Percentiles rank a stretch among this genome's conserved stretches.
These are phyloP conservation scores for Sphaceloma murrayae DNA, from an alignment of 2,329 filamentous ascomycete genomes.

Conservation along the genomic window DNA sequence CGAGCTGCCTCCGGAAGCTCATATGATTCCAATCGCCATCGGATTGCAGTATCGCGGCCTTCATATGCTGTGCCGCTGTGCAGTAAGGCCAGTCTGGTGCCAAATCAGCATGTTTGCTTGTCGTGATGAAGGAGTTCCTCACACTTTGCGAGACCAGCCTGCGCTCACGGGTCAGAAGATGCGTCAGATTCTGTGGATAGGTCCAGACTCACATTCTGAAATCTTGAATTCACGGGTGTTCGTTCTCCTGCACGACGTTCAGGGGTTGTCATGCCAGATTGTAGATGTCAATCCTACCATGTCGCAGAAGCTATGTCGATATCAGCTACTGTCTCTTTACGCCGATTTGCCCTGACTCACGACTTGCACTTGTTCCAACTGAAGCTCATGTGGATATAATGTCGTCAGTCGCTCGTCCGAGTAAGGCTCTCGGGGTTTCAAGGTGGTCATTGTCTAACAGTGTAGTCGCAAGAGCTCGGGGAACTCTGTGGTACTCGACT, in stretches of 20 bases:
- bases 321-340: slow-evolving; percentile 1
- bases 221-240: slow-evolving; percentile 78
- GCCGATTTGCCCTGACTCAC: slow-evolving; percentile 33
- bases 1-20: slow-evolving; percentile 61
- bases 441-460: slow-evolving; percentile 57
- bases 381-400: slow-evolving; percentile 71
- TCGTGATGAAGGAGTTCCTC: slow-evolving; percentile 20
- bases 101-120: neutral
- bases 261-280: neutral
- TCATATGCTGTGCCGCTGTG: slow-evolving; percentile 61
- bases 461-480: too few species aligned
- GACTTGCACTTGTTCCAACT: slow-evolving; percentile 84
- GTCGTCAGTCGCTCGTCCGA: slow-evolving; percentile 65
- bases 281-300: slow-evolving; percentile 21
- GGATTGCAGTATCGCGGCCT: slow-evolving; percentile 48
- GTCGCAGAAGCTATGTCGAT: slow-evolving; percentile 23
- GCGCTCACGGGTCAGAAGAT: slow-evolving; percentile 6
- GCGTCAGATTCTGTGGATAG: slow-evolving; percentile 3
- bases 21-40: slow-evolving; percentile 50
- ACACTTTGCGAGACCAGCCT: slow-evolving; percentile 44
- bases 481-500: too few species aligned
- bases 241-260: slow-evolving; percentile 45
- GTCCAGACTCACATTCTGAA: slow-evolving; percentile 63
- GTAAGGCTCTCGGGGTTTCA: slow-evolving; percentile 67
- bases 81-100: slow-evolving; percentile 78